Base-by-base conservation (phyloP, 31 red algal genomes). In the Endocladia muricata region DNA sequence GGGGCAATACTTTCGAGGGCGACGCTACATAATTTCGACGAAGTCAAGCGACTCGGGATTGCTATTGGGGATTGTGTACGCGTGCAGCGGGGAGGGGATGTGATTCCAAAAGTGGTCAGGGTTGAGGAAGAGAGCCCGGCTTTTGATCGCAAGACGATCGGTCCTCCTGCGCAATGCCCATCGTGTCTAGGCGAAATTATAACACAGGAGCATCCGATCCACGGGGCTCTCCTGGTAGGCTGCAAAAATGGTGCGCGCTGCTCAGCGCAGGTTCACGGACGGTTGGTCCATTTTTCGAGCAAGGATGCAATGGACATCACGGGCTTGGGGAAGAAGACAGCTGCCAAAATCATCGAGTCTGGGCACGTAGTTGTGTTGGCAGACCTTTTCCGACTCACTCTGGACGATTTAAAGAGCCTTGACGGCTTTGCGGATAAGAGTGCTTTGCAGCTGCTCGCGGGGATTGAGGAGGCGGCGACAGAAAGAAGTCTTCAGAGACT, bases 1-100 rank as follows among this genome's bases (percentile, higher is more conserved):
- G 93, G 93, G 33, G 78, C 79, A 4, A 34, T 86, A 9, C 37
- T 96, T 15, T 81, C 88, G 2, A 78, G 88, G 17, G 93, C 93
- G 8, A 96, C 88, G 31, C 83, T 96, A 25, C 88, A 96, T 54
- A 96, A 96, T 56, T 82, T 78, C 15, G 93, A 78, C 48, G 82
- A 91, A 70, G 72, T 91, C 25, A 54, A 83, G 61, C 59, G 91
- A 25, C 37, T 91, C 30, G 88, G 78, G 8, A 56, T 91, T 3
- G 58, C 63, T 1, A 42, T 81, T 5, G 93, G 93, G 36, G 93
- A 88, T 55, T 40, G 40, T 43, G 88, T 96, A 13, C 25, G 63
- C 39, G 51, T 96, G 44, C 70, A 88, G 62, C 36, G 78, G 19
- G 82, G 69, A 8, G 93, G 93, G 2, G 93, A 96, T 52, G 83